These are phyloP conservation scores for Zasmidium cellare DNA, from an alignment of 2,329 filamentous ascomycete species.

Conservation along the genomic window DNA sequence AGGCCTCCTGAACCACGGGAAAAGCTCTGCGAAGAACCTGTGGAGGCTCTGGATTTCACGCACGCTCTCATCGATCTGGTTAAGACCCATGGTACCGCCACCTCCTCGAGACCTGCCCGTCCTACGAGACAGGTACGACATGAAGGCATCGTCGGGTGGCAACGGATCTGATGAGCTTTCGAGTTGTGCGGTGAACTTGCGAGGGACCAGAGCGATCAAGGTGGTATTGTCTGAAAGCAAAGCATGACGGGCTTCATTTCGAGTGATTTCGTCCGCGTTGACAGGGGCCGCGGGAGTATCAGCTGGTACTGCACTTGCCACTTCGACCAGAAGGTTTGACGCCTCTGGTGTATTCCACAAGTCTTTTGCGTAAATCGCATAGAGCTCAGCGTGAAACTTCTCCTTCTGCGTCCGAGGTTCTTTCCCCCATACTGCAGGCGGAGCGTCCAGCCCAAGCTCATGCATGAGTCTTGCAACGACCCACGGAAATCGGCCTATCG, in stretches of 20 bases:
- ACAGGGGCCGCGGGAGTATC: conserved; percentile 44
- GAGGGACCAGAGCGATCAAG: conserved; percentile 70
- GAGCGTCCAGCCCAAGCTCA: conserved; percentile 73
- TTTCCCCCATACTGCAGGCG: conserved; percentile 80
- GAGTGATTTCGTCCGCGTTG: conserved; percentile 42
- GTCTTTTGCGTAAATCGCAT: conserved; percentile 74
- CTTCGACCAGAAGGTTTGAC: conserved; percentile 67
- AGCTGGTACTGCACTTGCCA: conserved; percentile 56
- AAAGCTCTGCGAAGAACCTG: conserved; percentile 30
- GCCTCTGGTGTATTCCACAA: conserved; percentile 81
- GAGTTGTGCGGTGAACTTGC: conserved; percentile 60
- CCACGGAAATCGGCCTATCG: conserved; percentile 79
- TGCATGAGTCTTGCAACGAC: conserved; percentile 78
- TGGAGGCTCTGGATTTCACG: conserved; percentile 30
- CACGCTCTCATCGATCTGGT: conserved; percentile 21
- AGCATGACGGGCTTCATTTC: conserved; percentile 70
- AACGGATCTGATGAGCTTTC: conserved; percentile 81
- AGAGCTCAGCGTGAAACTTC: conserved; percentile 71
- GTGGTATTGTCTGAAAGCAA: conserved; percentile 73
- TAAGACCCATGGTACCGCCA: conserved; percentile 3
- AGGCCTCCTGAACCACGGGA: conserved; percentile 30
- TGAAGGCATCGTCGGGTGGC: conserved; percentile 59
- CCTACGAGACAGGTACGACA: conserved; percentile 11
- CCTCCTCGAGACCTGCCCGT: conserved; percentile 1
- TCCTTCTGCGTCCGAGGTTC: conserved; percentile 65